These are phyloP conservation scores for Cytospora piceicola DNA, from an alignment of 2,329 filamentous ascomycete species.

Conservation along the genomic window DNA sequence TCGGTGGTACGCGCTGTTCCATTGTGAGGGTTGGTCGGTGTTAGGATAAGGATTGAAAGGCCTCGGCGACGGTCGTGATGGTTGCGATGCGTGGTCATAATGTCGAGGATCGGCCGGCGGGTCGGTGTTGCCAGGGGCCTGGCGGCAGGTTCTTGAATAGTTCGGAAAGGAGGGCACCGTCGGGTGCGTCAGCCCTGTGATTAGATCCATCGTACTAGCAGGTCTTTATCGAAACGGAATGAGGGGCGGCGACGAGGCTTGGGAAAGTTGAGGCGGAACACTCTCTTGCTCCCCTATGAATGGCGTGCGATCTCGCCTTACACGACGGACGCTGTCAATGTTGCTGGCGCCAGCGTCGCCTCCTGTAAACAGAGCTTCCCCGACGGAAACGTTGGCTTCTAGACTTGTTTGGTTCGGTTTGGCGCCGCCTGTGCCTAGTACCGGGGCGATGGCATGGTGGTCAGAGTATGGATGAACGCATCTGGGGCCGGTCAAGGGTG, in stretches of 20 bases:
- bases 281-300: background rate
- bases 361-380: background rate
- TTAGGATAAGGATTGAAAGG: constrained; percentile 39
- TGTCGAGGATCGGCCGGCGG: constrained; percentile 20
- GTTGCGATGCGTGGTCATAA: constrained; percentile 16
- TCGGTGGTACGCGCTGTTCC: constrained; percentile 25
- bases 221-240: background rate
- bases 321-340: background rate
- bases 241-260: constrained; percentile 15
- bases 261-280: constrained; percentile 2
- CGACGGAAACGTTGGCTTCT: background rate
- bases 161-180: constrained; percentile 16
- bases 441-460: constrained; percentile 18
- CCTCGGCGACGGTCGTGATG: constrained; percentile 24
- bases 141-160: constrained; percentile 21
- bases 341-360: background rate
- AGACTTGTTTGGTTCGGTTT: background rate
- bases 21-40: constrained; percentile 35
- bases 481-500: constrained; percentile 21
- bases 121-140: constrained; percentile 4
- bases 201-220: constrained; percentile 24
- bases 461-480: constrained; percentile 19
- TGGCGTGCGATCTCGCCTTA: background rate
- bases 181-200: constrained; percentile 28
- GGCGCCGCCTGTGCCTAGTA: constrained; percentile 21